These are phyloP conservation scores for Oryza meridionalis DNA, from an alignment of 176 grass and related monocot species.

Conservation along the genomic window DNA sequence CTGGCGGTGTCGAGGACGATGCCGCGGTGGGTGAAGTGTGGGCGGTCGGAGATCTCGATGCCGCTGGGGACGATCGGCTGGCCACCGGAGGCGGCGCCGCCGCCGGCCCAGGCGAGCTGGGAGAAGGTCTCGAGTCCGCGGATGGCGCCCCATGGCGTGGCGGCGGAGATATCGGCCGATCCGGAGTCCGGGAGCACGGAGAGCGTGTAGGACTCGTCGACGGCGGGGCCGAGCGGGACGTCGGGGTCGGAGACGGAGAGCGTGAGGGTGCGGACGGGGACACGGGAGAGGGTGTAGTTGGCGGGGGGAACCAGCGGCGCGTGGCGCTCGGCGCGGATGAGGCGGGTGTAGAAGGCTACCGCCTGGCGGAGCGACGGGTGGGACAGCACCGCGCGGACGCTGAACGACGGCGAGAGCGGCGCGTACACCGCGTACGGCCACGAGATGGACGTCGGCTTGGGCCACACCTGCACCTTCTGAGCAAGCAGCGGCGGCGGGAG, in stretches of 20 bases:
- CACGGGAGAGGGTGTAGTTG: conserved; percentile 45
- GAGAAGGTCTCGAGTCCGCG: conserved; percentile 88
- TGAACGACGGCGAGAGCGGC: conserved; percentile 71
- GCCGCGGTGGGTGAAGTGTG: conserved; percentile 72
- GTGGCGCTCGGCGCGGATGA: conserved; percentile 77
- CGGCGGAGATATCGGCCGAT: conserved; percentile 56
- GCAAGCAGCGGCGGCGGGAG: conserved; percentile 28
- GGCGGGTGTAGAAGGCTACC: conserved; percentile 65
- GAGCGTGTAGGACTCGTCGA: conserved; percentile 87
- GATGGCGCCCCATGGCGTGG: conserved; percentile 79
- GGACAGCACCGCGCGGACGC: conserved; percentile 51
- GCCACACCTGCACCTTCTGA: conserved; percentile 67
- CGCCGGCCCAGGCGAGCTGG: conserved; percentile 57
- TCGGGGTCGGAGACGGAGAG: conserved; percentile 68
- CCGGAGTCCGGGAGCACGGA: conserved; percentile 44
- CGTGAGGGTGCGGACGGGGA: conserved; percentile 43
- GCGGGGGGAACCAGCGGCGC: conserved; percentile 51
- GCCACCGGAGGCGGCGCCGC: conserved; percentile 17
- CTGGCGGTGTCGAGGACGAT: conserved; percentile 81
- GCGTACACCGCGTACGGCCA: conserved; percentile 52
- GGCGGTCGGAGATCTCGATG: conserved; percentile 70
- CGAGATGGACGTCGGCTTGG: conserved; percentile 71
- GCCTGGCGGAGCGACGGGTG: conserved; percentile 68
- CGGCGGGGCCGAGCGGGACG: conserved; percentile 56
- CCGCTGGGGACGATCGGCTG: conserved; percentile 51